Conservation (phyloP, 129 eudicot species). For the Flaveria brownii region DNA sequence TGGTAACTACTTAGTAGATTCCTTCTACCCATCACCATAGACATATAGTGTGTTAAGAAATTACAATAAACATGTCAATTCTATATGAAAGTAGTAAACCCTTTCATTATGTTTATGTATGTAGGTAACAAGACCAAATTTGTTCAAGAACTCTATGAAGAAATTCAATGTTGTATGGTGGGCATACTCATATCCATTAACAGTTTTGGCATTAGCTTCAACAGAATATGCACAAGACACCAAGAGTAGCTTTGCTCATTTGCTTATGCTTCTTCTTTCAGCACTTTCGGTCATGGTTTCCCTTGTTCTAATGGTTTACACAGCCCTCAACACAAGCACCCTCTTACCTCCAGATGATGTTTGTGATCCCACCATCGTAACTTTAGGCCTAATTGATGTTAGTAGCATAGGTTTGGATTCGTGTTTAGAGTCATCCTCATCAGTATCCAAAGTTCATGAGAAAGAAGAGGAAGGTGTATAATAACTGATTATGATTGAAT, state of each 20-base stretch:
- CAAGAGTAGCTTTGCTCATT: constrained; percentile 44
- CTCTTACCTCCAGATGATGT: constrained; percentile 35
- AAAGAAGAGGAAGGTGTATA: constrained; percentile 16
- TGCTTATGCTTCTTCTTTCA: constrained; percentile 51
- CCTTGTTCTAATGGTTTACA: constrained; percentile 47
- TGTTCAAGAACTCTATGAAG: constrained; percentile 69
- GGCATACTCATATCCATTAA: constrained; percentile 60
- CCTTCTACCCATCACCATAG: not conserved
- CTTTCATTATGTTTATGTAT: not conserved
- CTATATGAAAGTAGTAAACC: not conserved
- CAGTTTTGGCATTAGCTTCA: constrained; percentile 57
- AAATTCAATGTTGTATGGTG: constrained; percentile 69
- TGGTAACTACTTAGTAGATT: no score
- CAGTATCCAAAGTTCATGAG: not conserved
- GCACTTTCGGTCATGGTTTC: constrained; percentile 54
- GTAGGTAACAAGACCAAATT: constrained; percentile 52
- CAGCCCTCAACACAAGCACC: constrained; percentile 43
- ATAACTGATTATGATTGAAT: constrained; percentile 16
- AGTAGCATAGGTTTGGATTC: constrained; percentile 8
- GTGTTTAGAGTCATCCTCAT: not conserved
- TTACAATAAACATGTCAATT: not conserved
- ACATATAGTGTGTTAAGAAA: not conserved
- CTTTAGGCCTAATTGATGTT: constrained; percentile 1
- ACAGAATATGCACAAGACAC: constrained; percentile 55
- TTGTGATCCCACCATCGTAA: constrained; percentile 25